These are phyloP conservation scores for Candida berthetii DNA, from an alignment of 805 yeast species.

Conservation along the genomic window DNA sequence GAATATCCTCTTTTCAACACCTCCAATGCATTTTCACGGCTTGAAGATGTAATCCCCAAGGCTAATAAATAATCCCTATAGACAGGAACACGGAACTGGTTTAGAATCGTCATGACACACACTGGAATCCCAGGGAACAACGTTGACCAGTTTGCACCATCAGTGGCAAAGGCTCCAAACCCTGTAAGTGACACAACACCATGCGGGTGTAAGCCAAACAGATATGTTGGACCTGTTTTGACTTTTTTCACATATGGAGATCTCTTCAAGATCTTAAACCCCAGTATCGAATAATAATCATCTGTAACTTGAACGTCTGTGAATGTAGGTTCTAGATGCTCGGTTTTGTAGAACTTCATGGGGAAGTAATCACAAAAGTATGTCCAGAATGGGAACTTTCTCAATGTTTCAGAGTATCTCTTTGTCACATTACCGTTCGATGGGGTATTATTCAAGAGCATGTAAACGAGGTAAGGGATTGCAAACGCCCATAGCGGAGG, in stretches of 20 bases:
- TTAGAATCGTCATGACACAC: slow-evolving; percentile 72
- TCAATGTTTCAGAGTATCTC: slow-evolving; percentile 50
- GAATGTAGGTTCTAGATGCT: slow-evolving; percentile 70
- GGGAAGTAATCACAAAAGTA: slow-evolving; percentile 81
- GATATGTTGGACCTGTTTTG: slow-evolving; percentile 64
- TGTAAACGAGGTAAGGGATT: slow-evolving; percentile 58
- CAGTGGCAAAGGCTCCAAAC: slow-evolving; percentile 77
- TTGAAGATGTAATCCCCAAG: slow-evolving; percentile 81
- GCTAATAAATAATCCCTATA: slow-evolving; percentile 81
- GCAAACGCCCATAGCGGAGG: slow-evolving; percentile 64
- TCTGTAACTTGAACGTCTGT: slow-evolving; percentile 17
- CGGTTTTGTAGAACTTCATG: slow-evolving; percentile 58
- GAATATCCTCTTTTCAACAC: slow-evolving; percentile 62
- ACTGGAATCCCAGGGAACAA: slow-evolving; percentile 81
- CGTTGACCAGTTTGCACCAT: slow-evolving; percentile 64
- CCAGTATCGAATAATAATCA: slow-evolving; percentile 12
- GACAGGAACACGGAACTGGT: slow-evolving; percentile 80
- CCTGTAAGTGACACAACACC: slow-evolving; percentile 93
- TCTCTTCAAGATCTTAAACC: slow-evolving; percentile 11
- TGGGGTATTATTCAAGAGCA: slow-evolving; percentile 57
- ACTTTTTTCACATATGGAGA: slow-evolving; percentile 23
- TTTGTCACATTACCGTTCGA: slow-evolving; percentile 64
- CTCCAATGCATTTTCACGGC: slow-evolving; percentile 61
- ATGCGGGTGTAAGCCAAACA: slow-evolving; percentile 94
- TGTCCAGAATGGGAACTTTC: slow-evolving; percentile 56